Base-by-base conservation (phyloP, 148 eudicot genomes). In the Chenopodium album region DNA sequence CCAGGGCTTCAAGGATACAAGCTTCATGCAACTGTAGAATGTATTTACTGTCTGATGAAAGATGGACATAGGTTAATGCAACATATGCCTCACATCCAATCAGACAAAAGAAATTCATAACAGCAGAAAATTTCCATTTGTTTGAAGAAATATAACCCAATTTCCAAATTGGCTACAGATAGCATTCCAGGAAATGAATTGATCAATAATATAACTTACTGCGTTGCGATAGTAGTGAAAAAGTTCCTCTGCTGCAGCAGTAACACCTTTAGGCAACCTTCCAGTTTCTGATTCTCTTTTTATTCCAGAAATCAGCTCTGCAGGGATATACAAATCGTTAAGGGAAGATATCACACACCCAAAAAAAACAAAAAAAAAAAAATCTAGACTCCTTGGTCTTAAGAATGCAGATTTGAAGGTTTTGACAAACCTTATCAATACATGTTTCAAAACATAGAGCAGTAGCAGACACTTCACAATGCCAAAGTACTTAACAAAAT, bases 211-310 rank as follows among this genome's bases (percentile, higher is more conserved):
- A 68, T 77, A 74, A 83, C 73, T 89, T 89, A 96, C 99, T 69
- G 98, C 98, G 82, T 88, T 92, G 78, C 89, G 87, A 78, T 96
- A 96, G 77, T 89, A 91, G 81, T 84, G 78, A 88, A 90, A 92
- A 75, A 94, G 89, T 79, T 90, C 98, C 89, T 92, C 93, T 98
- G 94, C 90, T 68, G 88, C 94, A 37, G 68, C 85, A 86, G 94
- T 97, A 76, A 96, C 82, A 91, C 80, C 83, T 77, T 75, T 62
- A 73, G 98, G 94, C 78, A 96, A 82, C 77, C 85, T 90, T 80
- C 98, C 99, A 80, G 86, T 84, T 76, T 94, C 92, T 70, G 83
- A 76, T 86, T 91, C 98, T 80, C 82, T 86, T 82, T 82, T 87
- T 28, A 96, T 88, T 82, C 85, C 90, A 85, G 85, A 86, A 73